phyloP scores from a whole-genome alignment of 805 yeast genomes.

The Nakazawaea ambrosiae region DNA sequence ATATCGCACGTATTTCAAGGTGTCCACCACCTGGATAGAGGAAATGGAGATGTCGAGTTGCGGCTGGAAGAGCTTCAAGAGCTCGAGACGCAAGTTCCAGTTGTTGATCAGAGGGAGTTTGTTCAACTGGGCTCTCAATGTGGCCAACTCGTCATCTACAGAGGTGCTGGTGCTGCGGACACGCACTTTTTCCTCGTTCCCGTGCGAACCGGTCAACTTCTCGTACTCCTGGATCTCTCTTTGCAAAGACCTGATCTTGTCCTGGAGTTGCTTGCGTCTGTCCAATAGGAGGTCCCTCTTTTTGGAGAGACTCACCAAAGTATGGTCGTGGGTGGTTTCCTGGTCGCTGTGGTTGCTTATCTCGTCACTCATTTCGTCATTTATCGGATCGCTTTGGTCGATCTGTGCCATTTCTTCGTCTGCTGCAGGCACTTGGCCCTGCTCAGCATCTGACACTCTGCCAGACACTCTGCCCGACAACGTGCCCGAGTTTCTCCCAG shows the following conservation, averaged over 20 bases:
- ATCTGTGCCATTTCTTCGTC: no score
- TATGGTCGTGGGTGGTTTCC: neutral
- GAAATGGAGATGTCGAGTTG: constrained; percentile 16
- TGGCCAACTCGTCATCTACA: constrained; percentile 2
- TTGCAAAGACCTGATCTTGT: neutral
- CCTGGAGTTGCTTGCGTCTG: constrained; percentile 1
- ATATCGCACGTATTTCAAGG: constrained; percentile 10
- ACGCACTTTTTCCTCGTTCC: neutral
- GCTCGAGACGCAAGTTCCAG: constrained; percentile 17
- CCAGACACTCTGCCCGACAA: no score
- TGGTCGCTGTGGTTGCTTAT: no score
- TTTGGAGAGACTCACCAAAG: neutral
- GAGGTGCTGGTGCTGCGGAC: neutral
- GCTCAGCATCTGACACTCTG: no score
- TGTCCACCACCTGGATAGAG: neutral
- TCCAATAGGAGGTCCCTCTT: constrained; percentile 4
- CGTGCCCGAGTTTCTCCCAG: no score
- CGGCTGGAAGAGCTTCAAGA: constrained; percentile 21
- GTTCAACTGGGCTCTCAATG: constrained; percentile 11
- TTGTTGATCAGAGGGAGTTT: constrained; percentile 21
- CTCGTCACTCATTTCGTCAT: no score
- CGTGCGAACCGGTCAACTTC: neutral
- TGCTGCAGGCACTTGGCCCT: no score
- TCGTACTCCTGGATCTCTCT: neutral
- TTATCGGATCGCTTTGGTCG: no score